Conservation (phyloP, 257 asterid genomes). For the Ilex aquifolium region DNA sequence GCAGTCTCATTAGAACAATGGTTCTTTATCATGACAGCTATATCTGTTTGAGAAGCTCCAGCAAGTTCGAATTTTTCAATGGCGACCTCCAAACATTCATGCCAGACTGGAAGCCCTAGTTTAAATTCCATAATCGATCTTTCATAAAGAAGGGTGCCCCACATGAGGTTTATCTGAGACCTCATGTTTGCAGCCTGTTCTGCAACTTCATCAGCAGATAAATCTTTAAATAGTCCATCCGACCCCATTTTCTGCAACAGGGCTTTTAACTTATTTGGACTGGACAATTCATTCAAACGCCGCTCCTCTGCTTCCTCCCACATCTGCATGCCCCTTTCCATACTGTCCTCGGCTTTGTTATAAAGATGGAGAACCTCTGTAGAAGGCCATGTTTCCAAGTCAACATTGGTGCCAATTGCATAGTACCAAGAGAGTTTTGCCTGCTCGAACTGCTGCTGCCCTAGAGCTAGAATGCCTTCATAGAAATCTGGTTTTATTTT, state of each 20-base stretch:
- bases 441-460: slow-evolving; percentile 75
- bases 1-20: slow-evolving; percentile 62
- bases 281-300: slow-evolving; percentile 29
- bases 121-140: slow-evolving; percentile 85
- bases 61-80: slow-evolving; percentile 82
- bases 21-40: slow-evolving; percentile 79
- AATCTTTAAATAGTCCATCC: slow-evolving; percentile 31
- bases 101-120: slow-evolving; percentile 73
- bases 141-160: slow-evolving; percentile 87
- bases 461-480: slow-evolving; percentile 68
- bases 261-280: slow-evolving; percentile 24
- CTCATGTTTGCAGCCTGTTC: slow-evolving; percentile 56
- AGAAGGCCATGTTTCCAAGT: slow-evolving; percentile 60
- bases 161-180: slow-evolving; percentile 62
- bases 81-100: slow-evolving; percentile 72
- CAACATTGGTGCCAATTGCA: slow-evolving; percentile 43
- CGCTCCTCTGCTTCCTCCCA: slow-evolving; percentile 62
- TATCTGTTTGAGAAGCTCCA: slow-evolving; percentile 80
- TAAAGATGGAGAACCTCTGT: slow-evolving; percentile 57
- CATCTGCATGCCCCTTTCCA: slow-evolving; percentile 77
- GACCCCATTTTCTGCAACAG: slow-evolving; percentile 44
- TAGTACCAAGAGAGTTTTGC: slow-evolving; percentile 84
- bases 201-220: slow-evolving; percentile 56
- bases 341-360: slow-evolving; percentile 67
- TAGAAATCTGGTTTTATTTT: slow-evolving; percentile 55